Percentiles rank a stretch among this genome's conserved stretches.
These are phyloP conservation scores for Dactylis glomerata DNA, from an alignment of 176 grass and related monocot species.

Conservation along the genomic window DNA sequence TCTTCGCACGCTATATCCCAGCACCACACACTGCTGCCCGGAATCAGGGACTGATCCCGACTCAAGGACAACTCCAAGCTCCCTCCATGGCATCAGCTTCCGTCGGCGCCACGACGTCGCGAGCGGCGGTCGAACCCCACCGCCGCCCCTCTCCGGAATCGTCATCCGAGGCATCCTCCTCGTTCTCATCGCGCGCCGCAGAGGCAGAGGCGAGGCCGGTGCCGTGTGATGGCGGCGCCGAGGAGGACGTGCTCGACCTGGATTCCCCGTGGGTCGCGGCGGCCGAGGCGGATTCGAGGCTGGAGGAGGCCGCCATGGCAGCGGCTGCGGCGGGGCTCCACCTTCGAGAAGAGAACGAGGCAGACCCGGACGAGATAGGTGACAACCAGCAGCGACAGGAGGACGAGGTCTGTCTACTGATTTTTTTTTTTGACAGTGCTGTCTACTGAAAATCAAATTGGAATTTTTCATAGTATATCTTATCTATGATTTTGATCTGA, in stretches of 20 bases:
- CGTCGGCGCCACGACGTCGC: not conserved
- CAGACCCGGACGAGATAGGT: slow-evolving; percentile 3
- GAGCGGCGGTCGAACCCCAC: not conserved
- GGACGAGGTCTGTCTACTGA: slow-evolving; percentile 29
- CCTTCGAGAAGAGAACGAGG: not conserved
- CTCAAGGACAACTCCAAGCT: not conserved
- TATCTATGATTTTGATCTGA: not conserved
- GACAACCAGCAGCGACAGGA: slow-evolving; percentile 35
- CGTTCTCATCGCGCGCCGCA: not conserved
- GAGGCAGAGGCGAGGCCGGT: not conserved
- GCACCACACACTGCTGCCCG: too few species aligned
- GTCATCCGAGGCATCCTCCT: not conserved
- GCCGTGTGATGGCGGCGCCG: not conserved
- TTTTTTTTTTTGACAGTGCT: too few species aligned
- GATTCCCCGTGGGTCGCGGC: slow-evolving; percentile 28
- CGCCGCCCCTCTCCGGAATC: not conserved
- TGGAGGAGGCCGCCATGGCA: not conserved
- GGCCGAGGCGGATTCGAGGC: slow-evolving; percentile 22
- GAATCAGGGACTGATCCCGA: not conserved
- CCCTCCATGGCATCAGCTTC: slow-evolving; percentile 19
- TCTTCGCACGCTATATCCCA: too few species aligned
- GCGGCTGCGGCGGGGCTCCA: not conserved
- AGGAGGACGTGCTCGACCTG: slow-evolving; percentile 34
- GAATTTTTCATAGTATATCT: not conserved
- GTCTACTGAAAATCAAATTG: not conserved